Percentiles rank a stretch among this genome's conserved stretches.
These are phyloP conservation scores for Metarhizium sp. DNA, from an alignment of 2,329 filamentous ascomycete species.

Conservation along the genomic window DNA sequence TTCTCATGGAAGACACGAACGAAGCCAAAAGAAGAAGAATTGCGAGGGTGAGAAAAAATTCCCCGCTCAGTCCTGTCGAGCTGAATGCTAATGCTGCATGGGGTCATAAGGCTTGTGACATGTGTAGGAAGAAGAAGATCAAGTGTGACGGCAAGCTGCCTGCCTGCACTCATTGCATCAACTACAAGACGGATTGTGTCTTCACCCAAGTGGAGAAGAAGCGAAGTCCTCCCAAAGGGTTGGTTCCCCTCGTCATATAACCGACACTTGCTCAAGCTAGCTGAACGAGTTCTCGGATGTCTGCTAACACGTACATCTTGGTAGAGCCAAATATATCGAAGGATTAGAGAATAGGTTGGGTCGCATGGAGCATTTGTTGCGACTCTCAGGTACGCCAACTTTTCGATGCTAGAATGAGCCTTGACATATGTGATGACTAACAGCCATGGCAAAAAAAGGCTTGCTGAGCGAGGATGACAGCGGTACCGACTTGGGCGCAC, in stretches of 20 bases:
- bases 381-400: conserved; percentile 56
- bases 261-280: not conserved
- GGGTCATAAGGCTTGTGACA: conserved; percentile 67
- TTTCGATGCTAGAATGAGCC: not conserved
- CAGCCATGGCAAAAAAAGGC: conserved; percentile 30
- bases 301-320: not conserved
- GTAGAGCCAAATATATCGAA: conserved; percentile 92
- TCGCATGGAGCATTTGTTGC: conserved; percentile 89
- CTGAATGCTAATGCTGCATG: conserved; percentile 5
- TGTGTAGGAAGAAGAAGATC: conserved; percentile 95
- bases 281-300: conserved; percentile 11
- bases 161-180: conserved; percentile 88
- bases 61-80: not conserved
- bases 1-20: conserved; percentile 55
- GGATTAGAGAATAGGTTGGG: conserved; percentile 87
- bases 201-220: conserved; percentile 99
- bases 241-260: conserved; percentile 19
- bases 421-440: not conserved
- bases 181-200: conserved; percentile 95
- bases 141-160: conserved; percentile 97
- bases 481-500: conserved; percentile 75
- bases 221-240: conserved; percentile 94
- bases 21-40: conserved; percentile 87
- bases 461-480: conserved; percentile 78
- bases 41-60: conserved; percentile 55